Evolutionary conservation across 371 early-diverging fungal species (phyloP).

Genomic region (Lichtheimia ornata): DNA sequence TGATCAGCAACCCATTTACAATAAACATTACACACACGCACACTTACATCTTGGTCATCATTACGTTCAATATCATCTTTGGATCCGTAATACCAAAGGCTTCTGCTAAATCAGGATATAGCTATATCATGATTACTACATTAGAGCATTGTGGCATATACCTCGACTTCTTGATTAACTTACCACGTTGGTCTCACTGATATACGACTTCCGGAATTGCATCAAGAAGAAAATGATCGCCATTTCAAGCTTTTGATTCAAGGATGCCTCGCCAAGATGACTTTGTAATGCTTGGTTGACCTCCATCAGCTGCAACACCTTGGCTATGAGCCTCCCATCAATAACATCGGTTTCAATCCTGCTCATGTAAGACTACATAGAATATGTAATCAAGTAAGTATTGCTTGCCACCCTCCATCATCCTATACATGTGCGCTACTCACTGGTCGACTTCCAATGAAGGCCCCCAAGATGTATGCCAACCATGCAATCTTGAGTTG

Average conservation of each 20-base stretch:
- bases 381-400: background rate
- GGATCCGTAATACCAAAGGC: constrained; percentile 57
- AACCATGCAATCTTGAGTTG: constrained; percentile 81
- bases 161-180: no score
- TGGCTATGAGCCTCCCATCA: constrained; percentile 64
- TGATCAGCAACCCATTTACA: background rate
- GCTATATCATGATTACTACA: constrained; percentile 25
- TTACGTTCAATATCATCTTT: constrained; percentile 58
- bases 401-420: background rate
- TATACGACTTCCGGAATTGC: constrained; percentile 76
- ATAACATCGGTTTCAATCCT: constrained; percentile 63
- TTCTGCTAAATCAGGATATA: constrained; percentile 57
- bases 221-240: constrained; percentile 79
- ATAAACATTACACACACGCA: background rate
- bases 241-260: constrained; percentile 65
- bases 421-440: constrained; percentile 5
- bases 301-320: constrained; percentile 60
- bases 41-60: constrained; percentile 66
- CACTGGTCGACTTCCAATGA: constrained; percentile 66
- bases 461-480: constrained; percentile 75
- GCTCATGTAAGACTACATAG: constrained; percentile 55
- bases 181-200: constrained; percentile 54
- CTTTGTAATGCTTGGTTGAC: constrained; percentile 47
- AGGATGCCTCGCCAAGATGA: constrained; percentile 37
- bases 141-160: no score